phyloP scores from a whole-genome alignment of 2,329 filamentous ascomycete species.

The Penicillium thymicola region DNA sequence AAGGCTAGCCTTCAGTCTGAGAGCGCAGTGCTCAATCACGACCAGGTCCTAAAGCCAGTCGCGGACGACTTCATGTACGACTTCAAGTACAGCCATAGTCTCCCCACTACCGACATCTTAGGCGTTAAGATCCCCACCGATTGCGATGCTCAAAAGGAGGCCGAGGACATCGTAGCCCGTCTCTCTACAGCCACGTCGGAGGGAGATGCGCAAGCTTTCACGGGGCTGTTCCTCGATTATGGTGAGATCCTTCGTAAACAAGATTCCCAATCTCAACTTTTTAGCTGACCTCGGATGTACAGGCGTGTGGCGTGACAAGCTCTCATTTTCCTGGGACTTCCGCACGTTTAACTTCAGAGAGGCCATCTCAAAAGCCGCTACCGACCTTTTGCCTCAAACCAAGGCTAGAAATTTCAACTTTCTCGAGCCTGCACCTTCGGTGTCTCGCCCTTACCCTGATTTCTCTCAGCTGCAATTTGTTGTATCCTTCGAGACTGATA shows the following conservation, averaged over 20 bases:
- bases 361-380: conserved; percentile 33
- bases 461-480: conserved; percentile 31
- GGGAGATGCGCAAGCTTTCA: conserved; percentile 21
- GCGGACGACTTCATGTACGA: conserved; percentile 44
- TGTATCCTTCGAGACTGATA: conserved; percentile 32
- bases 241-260: conserved; percentile 11
- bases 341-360: conserved; percentile 35
- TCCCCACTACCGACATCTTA: conserved; percentile 32
- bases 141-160: conserved; percentile 17
- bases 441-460: conserved; percentile 29
- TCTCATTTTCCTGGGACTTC: conserved; percentile 38
- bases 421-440: conserved; percentile 19
- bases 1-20: background rate
- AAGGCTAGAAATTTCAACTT: conserved; percentile 28
- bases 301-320: conserved; percentile 40
- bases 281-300: background rate
- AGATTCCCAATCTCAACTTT: background rate
- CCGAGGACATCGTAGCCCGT: conserved; percentile 5
- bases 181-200: conserved; percentile 16
- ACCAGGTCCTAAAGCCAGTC: conserved; percentile 24
- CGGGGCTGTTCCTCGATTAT: conserved; percentile 27
- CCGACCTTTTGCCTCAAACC: conserved; percentile 31
- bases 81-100: conserved; percentile 41
- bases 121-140: conserved; percentile 29
- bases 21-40: conserved; percentile 4